These are phyloP conservation scores for Peronospora destructor DNA, from an alignment of 352 stramenopile genomes.

Conservation along the genomic window DNA sequence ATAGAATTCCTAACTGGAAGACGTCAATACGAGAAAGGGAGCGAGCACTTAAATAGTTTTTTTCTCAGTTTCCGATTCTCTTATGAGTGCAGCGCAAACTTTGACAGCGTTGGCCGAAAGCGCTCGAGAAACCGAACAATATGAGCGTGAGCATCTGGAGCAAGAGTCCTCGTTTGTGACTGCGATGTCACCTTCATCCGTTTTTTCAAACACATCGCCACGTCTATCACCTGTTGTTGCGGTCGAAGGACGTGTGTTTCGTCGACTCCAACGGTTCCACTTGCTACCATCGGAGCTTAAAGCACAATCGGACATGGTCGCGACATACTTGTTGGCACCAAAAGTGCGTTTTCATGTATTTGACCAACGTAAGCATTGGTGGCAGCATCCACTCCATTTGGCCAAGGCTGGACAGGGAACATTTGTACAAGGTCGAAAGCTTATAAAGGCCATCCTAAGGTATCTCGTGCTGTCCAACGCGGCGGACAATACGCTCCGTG, in stretches of 20 bases:
- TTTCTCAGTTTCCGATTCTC: slow-evolving; percentile 2
- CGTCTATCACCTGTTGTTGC: neutral
- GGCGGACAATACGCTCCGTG: slow-evolving; percentile 20
- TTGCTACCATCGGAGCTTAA: slow-evolving; percentile 27
- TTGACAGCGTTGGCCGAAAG: slow-evolving; percentile 30
- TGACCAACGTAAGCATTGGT: slow-evolving; percentile 24
- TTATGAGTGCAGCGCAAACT: slow-evolving; percentile 25
- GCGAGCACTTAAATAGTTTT: slow-evolving; percentile 1
- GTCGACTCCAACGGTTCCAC: slow-evolving; percentile 30
- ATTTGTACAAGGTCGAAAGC: slow-evolving; percentile 32
- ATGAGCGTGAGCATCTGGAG: slow-evolving; percentile 27
- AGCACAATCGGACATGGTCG: slow-evolving; percentile 30
- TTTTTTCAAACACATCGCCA: neutral
- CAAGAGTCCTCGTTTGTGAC: slow-evolving; percentile 19
- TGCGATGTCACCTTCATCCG: slow-evolving; percentile 8
- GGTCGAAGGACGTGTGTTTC: slow-evolving; percentile 34
- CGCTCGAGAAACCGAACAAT: slow-evolving; percentile 23
- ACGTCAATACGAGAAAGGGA: slow-evolving; percentile 10
- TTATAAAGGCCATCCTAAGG: slow-evolving; percentile 27
- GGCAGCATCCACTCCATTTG: slow-evolving; percentile 27
- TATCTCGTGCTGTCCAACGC: slow-evolving; percentile 30
- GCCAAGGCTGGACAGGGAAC: slow-evolving; percentile 19
- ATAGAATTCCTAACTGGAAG: neutral
- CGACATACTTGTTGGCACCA: slow-evolving; percentile 28
- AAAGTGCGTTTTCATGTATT: slow-evolving; percentile 26